Conservation (phyloP, 495 filamentous ascomycete genomes). For the Trichocladium uniseriatum region DNA sequence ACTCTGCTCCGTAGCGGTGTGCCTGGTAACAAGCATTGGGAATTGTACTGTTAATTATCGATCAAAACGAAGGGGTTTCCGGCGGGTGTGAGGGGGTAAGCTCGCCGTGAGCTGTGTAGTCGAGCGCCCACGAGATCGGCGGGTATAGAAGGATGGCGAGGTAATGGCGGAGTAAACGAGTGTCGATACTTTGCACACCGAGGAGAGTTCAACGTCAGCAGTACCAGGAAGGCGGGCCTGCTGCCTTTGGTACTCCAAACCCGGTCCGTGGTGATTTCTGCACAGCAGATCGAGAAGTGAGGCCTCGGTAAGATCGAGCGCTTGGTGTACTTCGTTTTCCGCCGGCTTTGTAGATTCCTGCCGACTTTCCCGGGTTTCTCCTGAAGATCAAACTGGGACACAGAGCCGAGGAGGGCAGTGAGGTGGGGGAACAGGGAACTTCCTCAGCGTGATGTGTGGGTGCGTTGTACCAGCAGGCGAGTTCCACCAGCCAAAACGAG, state of each 20-base stretch:
- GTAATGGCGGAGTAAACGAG: constrained; percentile 4
- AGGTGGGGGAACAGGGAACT: constrained; percentile 11
- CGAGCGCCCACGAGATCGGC: not conserved
- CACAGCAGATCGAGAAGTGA: constrained; percentile 19
- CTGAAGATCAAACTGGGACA: constrained; percentile 23
- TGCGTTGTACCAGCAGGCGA: constrained; percentile 23
- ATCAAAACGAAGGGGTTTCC: constrained; percentile 2
- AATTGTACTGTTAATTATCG: constrained; percentile 24
- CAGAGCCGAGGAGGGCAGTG: constrained; percentile 4
- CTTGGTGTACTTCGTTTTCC: not conserved
- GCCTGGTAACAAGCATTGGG: constrained; percentile 54
- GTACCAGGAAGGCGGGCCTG: constrained; percentile 15
- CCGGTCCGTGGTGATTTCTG: constrained; percentile 20
- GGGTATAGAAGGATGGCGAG: not conserved
- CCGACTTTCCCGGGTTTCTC: not conserved
- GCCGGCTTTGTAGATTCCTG: not conserved
- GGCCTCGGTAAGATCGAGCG: not conserved
- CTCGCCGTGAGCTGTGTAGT: constrained; percentile 14
- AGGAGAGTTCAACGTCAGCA: constrained; percentile 14
- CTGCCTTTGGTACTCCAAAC: constrained; percentile 14
- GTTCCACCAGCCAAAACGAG: constrained; percentile 23
- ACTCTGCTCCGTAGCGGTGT: constrained; percentile 47
- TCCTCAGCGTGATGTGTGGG: constrained; percentile 11
- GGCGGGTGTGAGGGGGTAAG: constrained; percentile 10
- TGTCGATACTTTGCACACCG: constrained; percentile 8